These are phyloP conservation scores for Amanita brunnescens DNA, from an alignment of 768 basidiomycete genomes.

Conservation along the genomic window DNA sequence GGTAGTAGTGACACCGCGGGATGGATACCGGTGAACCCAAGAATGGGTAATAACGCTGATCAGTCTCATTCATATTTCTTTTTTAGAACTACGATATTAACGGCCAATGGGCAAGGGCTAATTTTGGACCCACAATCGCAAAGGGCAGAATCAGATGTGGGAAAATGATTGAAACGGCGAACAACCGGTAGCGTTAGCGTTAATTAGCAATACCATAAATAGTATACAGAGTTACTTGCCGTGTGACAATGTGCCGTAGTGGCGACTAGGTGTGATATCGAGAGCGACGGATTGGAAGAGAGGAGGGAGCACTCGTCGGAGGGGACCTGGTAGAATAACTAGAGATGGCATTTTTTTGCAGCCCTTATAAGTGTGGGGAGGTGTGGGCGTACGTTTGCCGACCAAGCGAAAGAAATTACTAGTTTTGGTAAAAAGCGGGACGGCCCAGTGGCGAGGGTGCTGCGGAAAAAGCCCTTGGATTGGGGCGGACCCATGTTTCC, in stretches of 20 bases:
- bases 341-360: background rate
- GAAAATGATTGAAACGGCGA: background rate
- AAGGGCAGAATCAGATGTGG: background rate
- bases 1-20: background rate
- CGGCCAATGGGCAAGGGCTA: slow-evolving; percentile 3
- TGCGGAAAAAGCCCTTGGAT: slow-evolving; percentile 10
- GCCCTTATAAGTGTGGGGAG: background rate
- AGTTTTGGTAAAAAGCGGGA: slow-evolving; percentile 9
- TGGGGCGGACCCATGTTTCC: slow-evolving; percentile 18
- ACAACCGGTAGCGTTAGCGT: background rate
- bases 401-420: slow-evolving; percentile 8
- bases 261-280: background rate
- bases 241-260: background rate
- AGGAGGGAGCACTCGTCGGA: background rate
- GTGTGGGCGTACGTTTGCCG: background rate
- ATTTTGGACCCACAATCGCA: slow-evolving; percentile 1
- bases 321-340: background rate
- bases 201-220: background rate
- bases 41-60: slow-evolving; percentile 1
- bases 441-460: background rate
- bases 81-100: background rate
- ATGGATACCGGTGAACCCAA: background rate
- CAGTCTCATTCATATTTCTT: background rate
- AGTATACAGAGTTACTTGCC: background rate
- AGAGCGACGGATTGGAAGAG: slow-evolving; percentile 1